Evolutionary conservation across 228 moss, liverwort and hornwort genomes (phyloP), one percentile per base, ranked within the genome.

Genomic region (Sphagnum fallax): DNA sequence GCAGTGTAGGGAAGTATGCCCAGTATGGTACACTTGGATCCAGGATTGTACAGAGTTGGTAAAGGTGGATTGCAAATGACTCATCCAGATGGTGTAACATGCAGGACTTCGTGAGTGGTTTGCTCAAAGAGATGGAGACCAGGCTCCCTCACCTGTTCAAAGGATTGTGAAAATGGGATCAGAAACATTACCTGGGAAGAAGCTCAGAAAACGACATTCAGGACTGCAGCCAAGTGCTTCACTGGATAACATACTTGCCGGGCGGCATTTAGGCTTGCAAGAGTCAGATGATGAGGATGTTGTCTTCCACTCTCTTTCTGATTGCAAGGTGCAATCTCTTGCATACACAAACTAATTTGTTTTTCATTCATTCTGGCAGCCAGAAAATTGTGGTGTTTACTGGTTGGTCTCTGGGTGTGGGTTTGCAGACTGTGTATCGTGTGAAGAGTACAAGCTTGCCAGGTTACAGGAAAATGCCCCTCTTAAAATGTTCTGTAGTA

Each of bases 61-160:
- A 32, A 32, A 32, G 32, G 32, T 32, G 32, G 32, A 32, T 32
- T 32, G 32, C 32, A 3, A 32, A 32, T 32, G 2, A 2, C 32
- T 32, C 32, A 32, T 32, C 32, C 32, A 32, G 32, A 32, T 32
- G 32, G 32, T 32, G 32, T 32, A 32, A 32, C 32, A 32, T 32
- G 12, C 83, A 93, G 93, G 93, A 52, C 80, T 93, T 49, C 83
- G 93, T 57, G 93, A 93, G 72, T 93, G 89, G 89, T 91, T 93
- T 77, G 81, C 89, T 14, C 84, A 84, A 69, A 81, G 78, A 53
- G 81, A 80, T 71, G 82, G 83, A 80, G 81, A 67, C 71, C 77
- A 85, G 18, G 66, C 71, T 51, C 80, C 82, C 63, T 72, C 78
- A 53, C 77, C 89, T 65, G 71, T 75, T 6, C 83, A 77, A 75